phyloP scores from a whole-genome alignment of 2,329 filamentous ascomycete species.

The Colletotrichum sp. region DNA sequence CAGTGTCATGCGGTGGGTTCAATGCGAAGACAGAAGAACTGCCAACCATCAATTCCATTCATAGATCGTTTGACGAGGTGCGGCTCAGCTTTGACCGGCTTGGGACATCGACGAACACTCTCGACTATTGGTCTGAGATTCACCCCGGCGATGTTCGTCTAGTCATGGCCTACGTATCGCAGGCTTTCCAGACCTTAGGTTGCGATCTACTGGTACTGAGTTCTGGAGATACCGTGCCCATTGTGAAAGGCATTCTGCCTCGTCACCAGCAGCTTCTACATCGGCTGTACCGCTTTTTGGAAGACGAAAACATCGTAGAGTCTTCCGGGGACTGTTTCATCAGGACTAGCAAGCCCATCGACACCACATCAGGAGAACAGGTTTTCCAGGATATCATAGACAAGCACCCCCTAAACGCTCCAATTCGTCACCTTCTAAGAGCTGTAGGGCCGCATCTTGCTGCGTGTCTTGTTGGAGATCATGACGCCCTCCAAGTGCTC shows the following conservation, averaged over 20 bases:
- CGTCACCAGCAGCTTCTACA: slow-evolving; percentile 30
- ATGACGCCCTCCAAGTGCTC: slow-evolving; percentile 41
- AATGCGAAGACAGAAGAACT: not conserved
- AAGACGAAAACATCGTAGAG: slow-evolving; percentile 18
- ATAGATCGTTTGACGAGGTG: not conserved
- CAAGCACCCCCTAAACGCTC: slow-evolving; percentile 34
- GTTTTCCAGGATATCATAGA: slow-evolving; percentile 30
- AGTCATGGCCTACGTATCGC: slow-evolving; percentile 34
- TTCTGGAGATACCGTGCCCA: slow-evolving; percentile 24
- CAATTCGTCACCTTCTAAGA: slow-evolving; percentile 34
- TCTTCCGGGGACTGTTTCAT: slow-evolving; percentile 6
- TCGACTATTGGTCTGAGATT: slow-evolving; percentile 28
- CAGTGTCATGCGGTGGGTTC: not conserved
- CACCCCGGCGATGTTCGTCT: slow-evolving; percentile 32
- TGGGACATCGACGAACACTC: not conserved
- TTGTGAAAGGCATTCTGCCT: slow-evolving; percentile 18
- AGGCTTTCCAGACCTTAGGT: slow-evolving; percentile 33
- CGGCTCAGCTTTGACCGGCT: slow-evolving; percentile 4
- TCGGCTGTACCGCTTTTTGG: slow-evolving; percentile 30
- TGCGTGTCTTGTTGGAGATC: slow-evolving; percentile 38
- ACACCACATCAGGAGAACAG: not conserved
- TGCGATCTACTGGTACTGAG: slow-evolving; percentile 25
- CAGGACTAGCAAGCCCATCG: slow-evolving; percentile 1
- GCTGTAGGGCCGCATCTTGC: slow-evolving; percentile 38
- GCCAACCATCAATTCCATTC: not conserved